Evolutionary conservation across 257 asterid genomes (phyloP).

Genomic region (Linaria vulgaris): DNA sequence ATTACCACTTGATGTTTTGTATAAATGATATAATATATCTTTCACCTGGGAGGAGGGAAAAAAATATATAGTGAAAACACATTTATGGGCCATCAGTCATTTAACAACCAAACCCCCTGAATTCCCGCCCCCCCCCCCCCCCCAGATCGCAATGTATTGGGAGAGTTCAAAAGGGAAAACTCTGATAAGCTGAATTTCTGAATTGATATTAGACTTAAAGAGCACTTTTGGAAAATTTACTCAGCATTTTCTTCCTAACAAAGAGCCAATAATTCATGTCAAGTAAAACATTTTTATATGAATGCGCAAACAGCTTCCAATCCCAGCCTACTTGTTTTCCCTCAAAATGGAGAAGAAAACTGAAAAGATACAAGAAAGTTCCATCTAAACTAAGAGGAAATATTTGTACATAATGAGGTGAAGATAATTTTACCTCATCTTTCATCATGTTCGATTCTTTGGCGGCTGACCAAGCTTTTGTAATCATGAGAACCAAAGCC

Average conservation of each 20-base stretch:
- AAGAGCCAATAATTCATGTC: conserved; percentile 1
- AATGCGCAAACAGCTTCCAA: not conserved
- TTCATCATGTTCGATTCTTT: conserved; percentile 82
- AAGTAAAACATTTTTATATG: not conserved
- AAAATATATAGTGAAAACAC: not conserved
- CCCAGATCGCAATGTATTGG: not conserved
- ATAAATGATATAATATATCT: conserved; percentile 77
- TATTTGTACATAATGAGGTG: conserved; percentile 8
- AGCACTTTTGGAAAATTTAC: not conserved
- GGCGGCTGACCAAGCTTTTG: conserved; percentile 98
- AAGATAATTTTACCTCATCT: conserved; percentile 61
- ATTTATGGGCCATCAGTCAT: not conserved
- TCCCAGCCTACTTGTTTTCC: not conserved
- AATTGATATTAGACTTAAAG: too few relatives aligned
- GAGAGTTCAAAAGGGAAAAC: too few relatives aligned
- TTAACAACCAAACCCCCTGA: not conserved
- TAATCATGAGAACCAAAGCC: conserved; percentile 75
- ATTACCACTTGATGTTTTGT: conserved; percentile 66
- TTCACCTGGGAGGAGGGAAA: conserved; percentile 51
- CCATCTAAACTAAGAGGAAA: not conserved
- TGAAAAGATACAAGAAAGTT: conserved; percentile 6
- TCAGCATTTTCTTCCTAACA: not conserved
- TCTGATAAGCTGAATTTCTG: too few relatives aligned
- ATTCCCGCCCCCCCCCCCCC: too few relatives aligned
- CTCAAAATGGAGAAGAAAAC: not conserved